Evolutionary conservation across 139 green algal genomes (phyloP).

Genomic region (Picochlorum sp.): DNA sequence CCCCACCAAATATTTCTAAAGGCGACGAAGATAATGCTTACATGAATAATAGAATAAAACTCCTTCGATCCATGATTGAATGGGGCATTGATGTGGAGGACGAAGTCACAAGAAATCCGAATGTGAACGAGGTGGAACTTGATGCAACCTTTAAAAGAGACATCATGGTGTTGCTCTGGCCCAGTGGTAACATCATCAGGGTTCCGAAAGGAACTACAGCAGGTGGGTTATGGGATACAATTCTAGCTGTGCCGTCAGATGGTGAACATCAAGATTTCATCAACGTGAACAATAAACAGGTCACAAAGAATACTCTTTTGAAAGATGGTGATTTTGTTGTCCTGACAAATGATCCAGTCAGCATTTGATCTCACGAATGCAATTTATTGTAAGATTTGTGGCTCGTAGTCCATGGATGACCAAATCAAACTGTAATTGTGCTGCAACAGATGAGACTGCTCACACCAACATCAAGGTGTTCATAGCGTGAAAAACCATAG

Average conservation of each 20-base stretch:
- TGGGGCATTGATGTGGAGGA: constrained; percentile 43
- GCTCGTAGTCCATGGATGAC: too few species aligned
- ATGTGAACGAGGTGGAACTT: not conserved
- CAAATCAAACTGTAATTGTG: too few species aligned
- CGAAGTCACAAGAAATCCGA: not conserved
- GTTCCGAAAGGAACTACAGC: constrained; percentile 67
- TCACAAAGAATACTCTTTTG: constrained; percentile 59
- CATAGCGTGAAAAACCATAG: too few species aligned
- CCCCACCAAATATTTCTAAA: not conserved
- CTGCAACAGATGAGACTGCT: too few species aligned
- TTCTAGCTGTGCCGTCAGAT: not conserved
- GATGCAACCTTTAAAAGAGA: constrained; percentile 7
- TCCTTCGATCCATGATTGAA: constrained; percentile 66
- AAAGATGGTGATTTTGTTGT: constrained; percentile 78
- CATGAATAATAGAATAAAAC: constrained; percentile 26
- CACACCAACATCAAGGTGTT: too few species aligned
- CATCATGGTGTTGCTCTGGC: constrained; percentile 43
- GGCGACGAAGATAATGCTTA: constrained; percentile 7
- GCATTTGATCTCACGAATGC: constrained; percentile 1
- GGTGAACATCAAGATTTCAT: constrained; percentile 35
- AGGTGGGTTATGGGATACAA: constrained; percentile 32
- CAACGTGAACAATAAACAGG: constrained; percentile 83
- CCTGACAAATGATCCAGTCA: constrained; percentile 45
- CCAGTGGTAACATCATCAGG: constrained; percentile 46
- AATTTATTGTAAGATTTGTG: too few species aligned